A percentile compares a stretch with the other conserved stretches of the same genome.
Conservation (phyloP, 1,139 yeast genomes). For the Yamadazyma atmosphaerica region DNA sequence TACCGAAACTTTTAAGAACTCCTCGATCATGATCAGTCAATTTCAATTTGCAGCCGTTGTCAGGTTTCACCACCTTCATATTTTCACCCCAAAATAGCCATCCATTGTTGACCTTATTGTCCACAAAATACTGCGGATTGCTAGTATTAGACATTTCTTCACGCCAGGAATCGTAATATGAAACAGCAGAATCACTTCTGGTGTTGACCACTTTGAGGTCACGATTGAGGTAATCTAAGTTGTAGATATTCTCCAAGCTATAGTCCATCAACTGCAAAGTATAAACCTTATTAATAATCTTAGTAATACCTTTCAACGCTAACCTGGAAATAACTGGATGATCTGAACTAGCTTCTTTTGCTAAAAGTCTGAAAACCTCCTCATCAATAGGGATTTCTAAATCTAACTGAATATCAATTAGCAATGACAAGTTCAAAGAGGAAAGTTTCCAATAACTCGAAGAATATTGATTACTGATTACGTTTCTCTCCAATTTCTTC, state of each 20-base stretch:
- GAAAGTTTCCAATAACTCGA: slow-evolving; percentile 72
- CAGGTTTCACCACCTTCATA: slow-evolving; percentile 48
- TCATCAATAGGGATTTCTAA: slow-evolving; percentile 49
- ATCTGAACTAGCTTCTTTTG: slow-evolving; percentile 56
- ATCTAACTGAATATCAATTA: slow-evolving; percentile 57
- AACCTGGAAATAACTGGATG: slow-evolving; percentile 73
- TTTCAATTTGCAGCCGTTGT: slow-evolving; percentile 13
- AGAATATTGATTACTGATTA: slow-evolving; percentile 36
- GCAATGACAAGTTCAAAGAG: slow-evolving; percentile 52
- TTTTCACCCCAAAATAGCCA: slow-evolving; percentile 78
- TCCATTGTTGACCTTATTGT: slow-evolving; percentile 58
- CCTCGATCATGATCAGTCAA: slow-evolving; percentile 37
- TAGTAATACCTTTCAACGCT: slow-evolving; percentile 63
- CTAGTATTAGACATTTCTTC: slow-evolving; percentile 53
- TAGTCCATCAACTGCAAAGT: slow-evolving; percentile 57
- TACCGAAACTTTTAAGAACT: slow-evolving; percentile 48
- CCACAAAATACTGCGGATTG: slow-evolving; percentile 56
- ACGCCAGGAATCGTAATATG: slow-evolving; percentile 47
- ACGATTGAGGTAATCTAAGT: slow-evolving; percentile 39
- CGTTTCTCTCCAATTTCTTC: slow-evolving; percentile 41
- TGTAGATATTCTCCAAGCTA: slow-evolving; percentile 46
- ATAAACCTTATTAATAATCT: slow-evolving; percentile 53
- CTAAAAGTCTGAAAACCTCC: slow-evolving; percentile 48
- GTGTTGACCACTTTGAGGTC: slow-evolving; percentile 47
- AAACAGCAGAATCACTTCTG: slow-evolving; percentile 24